Conservation (phyloP, 345 rosid species). For the Aegle marmelos region DNA sequence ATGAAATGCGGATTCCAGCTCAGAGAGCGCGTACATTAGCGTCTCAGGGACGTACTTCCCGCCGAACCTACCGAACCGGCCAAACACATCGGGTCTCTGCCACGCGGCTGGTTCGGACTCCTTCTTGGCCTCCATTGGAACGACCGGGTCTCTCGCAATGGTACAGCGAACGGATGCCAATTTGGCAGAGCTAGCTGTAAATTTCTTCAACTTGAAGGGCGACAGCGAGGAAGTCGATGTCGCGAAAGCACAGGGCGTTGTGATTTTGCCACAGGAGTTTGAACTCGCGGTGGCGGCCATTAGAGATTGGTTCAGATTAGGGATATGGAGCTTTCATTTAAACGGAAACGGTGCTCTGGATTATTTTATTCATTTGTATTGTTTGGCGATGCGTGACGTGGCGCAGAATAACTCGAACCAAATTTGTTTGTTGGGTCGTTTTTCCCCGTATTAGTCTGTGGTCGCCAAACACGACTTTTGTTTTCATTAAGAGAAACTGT, state of each 20-base stretch:
- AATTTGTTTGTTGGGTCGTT: no score
- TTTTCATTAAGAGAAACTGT: no score
- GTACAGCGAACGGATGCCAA: conserved; percentile 42
- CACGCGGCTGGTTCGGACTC: conserved; percentile 34
- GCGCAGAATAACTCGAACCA: no score
- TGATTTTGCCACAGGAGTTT: conserved; percentile 4
- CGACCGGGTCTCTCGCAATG: conserved; percentile 39
- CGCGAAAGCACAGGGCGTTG: conserved; percentile 24
- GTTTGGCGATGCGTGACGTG: not conserved
- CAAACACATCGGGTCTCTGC: conserved; percentile 79
- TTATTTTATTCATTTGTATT: not conserved
- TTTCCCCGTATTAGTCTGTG: no score
- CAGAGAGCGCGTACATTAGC: conserved; percentile 77
- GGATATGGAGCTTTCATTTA: not conserved
- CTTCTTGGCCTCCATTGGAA: conserved; percentile 34
- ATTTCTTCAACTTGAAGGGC: conserved; percentile 23
- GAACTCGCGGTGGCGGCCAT: conserved; percentile 4
- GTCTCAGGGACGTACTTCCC: conserved; percentile 96
- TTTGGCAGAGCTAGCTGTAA: conserved; percentile 15
- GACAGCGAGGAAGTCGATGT: conserved; percentile 12
- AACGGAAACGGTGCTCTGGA: no score
- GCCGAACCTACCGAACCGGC: conserved; percentile 87
- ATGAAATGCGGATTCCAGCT: conserved; percentile 76
- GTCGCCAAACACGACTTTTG: no score
- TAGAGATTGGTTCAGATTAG: not conserved